Evolutionary conservation across 2,329 filamentous ascomycete species (phyloP), one percentile per base, ranked within the genome.

Genomic region (Aurifilum marmelostoma): DNA sequence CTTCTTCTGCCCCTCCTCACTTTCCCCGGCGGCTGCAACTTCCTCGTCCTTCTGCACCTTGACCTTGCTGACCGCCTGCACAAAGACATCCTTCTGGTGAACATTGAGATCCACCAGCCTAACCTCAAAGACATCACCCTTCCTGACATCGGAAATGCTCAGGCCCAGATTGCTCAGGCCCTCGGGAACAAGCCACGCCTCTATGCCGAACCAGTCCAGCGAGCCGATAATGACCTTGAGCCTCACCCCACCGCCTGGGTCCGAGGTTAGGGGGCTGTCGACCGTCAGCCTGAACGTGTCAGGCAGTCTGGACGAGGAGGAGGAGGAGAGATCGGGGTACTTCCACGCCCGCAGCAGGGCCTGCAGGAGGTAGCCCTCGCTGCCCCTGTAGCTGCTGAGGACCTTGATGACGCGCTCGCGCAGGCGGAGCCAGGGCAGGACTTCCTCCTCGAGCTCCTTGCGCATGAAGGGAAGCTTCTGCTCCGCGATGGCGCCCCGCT

Each of bases 311-410:
- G 39, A 16, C 11, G 61, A 24, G 37, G 21, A 21, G 11, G 79
- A 34, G 34, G 34, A 4, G 34, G 34, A 8, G 34, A 8, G 4
- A 34, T 64, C 56, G 43, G 79, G 79, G 73, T 84, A 88, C 71
- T 80, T 80, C 88, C 87, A 90, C 18, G 85, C 87, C 18, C 88
- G 86, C 65, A 88, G 79, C 41, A 91, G 79, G 32, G 88, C 87
- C 74, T 89, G 87, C 61, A 87, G 79, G 61, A 88, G 83, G 86
- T 86, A 90, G 73, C 86, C 73, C 72, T 81, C 74, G 58, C 76
- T 75, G 65, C 85, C 86, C 59, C 78, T 76, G n/a, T 77, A 74
- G 71, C 79, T 80, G 72, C 79, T 78, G 47, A 88, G 78, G 2
- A 78, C 72, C 41, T 81, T 80, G 56, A 82, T 80, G 77, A 85